phyloP scores from a whole-genome alignment of 140 eudicot genomes.

The Senecio squalidus region DNA sequence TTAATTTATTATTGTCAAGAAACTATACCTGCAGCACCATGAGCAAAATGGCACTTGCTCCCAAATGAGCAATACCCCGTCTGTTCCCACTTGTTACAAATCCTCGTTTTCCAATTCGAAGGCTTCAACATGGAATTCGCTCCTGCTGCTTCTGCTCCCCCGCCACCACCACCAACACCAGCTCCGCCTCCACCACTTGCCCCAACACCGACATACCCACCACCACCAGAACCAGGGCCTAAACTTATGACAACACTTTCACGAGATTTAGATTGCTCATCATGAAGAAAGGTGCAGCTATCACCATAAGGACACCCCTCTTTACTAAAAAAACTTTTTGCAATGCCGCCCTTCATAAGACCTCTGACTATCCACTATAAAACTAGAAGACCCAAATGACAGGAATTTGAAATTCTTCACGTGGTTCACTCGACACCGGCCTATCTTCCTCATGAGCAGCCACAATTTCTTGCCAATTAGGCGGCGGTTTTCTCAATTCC shows the following conservation, averaged over 20 bases:
- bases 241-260: constrained; percentile 95
- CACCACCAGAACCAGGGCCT: constrained; percentile 73
- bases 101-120: constrained; percentile 95
- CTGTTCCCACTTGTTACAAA: constrained; percentile 94
- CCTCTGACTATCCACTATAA: constrained; percentile 63
- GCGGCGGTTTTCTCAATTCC: constrained; percentile 84
- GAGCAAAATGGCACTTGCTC: constrained; percentile 96
- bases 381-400: constrained; percentile 49
- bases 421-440: constrained; percentile 52
- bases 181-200: constrained; percentile 13
- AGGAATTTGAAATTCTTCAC: constrained; percentile 92
- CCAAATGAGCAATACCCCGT: constrained; percentile 96
- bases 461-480: constrained; percentile 96
- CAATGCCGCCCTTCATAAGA: constrained; percentile 93
- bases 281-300: constrained; percentile 88
- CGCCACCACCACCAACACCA: constrained; percentile 10
- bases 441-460: constrained; percentile 88
- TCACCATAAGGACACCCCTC: constrained; percentile 98
- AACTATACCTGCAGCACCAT: constrained; percentile 88
- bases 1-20: constrained; percentile 21
- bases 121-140: constrained; percentile 58
- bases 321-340: constrained; percentile 89
- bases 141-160: constrained; percentile 29
- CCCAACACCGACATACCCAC: constrained; percentile 47
- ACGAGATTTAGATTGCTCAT: constrained; percentile 86